These are phyloP conservation scores for Aspergillus sp. DNA, from an alignment of 2,329 filamentous ascomycete species.

Conservation along the genomic window DNA sequence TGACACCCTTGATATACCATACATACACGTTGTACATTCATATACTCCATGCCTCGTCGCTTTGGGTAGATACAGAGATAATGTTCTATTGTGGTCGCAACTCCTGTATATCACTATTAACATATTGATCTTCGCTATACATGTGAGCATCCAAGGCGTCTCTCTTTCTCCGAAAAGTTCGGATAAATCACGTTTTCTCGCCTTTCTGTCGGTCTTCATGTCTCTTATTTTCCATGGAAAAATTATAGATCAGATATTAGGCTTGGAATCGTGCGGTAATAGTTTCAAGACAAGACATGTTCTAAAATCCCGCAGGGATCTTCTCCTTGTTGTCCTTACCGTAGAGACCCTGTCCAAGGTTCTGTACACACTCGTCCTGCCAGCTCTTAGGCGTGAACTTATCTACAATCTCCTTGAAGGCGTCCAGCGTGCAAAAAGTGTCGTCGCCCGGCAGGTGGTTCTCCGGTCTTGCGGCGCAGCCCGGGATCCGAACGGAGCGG, in stretches of 20 bases:
- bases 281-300: neutral
- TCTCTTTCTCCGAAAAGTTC: neutral
- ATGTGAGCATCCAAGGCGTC: neutral
- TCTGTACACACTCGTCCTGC: slow-evolving; percentile 61
- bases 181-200: too few relatives aligned
- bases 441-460: slow-evolving; percentile 86
- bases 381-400: slow-evolving; percentile 82
- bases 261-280: neutral
- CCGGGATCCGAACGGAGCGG: slow-evolving; percentile 73
- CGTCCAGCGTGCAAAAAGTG: slow-evolving; percentile 84
- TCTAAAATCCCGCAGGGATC: slow-evolving; percentile 37
- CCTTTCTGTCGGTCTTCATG: neutral
- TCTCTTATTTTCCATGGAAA: neutral
- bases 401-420: slow-evolving; percentile 91
- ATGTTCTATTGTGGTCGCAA: too few relatives aligned
- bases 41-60: neutral
- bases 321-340: slow-evolving; percentile 41
- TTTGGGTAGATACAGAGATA: too few relatives aligned
- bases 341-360: slow-evolving; percentile 55
- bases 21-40: too few relatives aligned
- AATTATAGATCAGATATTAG: neutral
- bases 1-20: too few relatives aligned
- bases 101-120: too few relatives aligned
- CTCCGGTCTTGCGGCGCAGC: slow-evolving; percentile 66
- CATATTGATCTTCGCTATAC: neutral